Percentiles rank a stretch among this genome's conserved stretches.
These are phyloP conservation scores for Ochromonas danica DNA, from an alignment of 108 stramenopile species.

Conservation along the genomic window DNA sequence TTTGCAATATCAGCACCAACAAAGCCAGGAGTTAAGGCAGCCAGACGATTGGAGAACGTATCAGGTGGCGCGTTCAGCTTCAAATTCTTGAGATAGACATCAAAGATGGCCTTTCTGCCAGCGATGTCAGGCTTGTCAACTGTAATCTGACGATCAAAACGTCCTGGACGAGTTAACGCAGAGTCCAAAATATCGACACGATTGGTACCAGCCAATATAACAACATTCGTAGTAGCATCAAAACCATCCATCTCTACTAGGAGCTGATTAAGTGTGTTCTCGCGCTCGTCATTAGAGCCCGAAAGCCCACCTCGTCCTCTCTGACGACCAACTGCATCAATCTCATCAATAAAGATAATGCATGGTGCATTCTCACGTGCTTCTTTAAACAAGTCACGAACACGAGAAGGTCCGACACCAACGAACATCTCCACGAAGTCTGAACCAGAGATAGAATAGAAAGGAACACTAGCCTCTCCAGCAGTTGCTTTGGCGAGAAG, in stretches of 20 bases:
- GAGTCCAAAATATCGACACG: constrained; percentile 79
- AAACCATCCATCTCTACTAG: constrained; percentile 99
- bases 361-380: constrained; percentile 85
- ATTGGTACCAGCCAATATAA: constrained; percentile 95
- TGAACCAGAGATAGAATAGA: constrained; percentile 86
- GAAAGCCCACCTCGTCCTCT: constrained; percentile 78
- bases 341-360: constrained; percentile 93
- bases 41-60: constrained; percentile 73
- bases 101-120: constrained; percentile 86
- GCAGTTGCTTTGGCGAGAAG: constrained; percentile 96
- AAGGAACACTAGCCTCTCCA: constrained; percentile 96
- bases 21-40: constrained; percentile 76
- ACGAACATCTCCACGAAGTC: constrained; percentile 99
- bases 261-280: constrained; percentile 97
- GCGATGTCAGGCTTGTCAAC: constrained; percentile 86
- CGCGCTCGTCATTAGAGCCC: constrained; percentile 89
- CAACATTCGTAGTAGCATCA: constrained; percentile 73
- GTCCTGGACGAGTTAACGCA: constrained; percentile 81
- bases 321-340: constrained; percentile 95
- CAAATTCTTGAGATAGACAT: constrained; percentile 79
- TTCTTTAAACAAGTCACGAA: constrained; percentile 94
- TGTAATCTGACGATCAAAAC: constrained; percentile 87
- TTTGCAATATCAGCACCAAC: constrained; percentile 92
- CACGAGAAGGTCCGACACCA: constrained; percentile 93
- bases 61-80: constrained; percentile 66